phyloP scores from a whole-genome alignment of 345 rosid genomes.

The Melaleuca alternifolia region DNA sequence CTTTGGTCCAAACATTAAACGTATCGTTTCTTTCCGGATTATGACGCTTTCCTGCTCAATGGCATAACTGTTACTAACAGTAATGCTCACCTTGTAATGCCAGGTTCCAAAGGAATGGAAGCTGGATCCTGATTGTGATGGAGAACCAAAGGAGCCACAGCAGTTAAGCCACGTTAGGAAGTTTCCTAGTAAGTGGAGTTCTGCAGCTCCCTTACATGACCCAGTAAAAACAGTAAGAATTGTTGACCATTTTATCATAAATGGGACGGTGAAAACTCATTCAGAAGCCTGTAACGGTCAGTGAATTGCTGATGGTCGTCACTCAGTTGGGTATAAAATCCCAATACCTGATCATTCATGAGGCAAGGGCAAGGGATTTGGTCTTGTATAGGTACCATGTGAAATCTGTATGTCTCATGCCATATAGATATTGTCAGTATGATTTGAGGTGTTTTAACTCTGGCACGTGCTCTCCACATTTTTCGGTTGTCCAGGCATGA shows the following conservation, averaged over 20 bases:
- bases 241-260: conserved; percentile 61
- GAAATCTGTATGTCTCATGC: background rate
- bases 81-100: background rate
- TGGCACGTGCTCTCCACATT: background rate
- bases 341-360: background rate
- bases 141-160: conserved; percentile 40
- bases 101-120: conserved; percentile 97
- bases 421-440: background rate
- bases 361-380: background rate
- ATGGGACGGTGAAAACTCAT: conserved; percentile 23
- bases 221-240: conserved; percentile 62
- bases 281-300: conserved; percentile 17
- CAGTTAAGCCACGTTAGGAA: conserved; percentile 48
- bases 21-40: background rate
- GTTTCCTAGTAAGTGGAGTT: conserved; percentile 86
- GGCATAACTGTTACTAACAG: background rate
- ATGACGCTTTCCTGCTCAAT: background rate
- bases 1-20: background rate
- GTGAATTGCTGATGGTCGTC: conserved; percentile 18
- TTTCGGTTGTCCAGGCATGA: background rate
- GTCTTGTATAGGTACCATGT: background rate
- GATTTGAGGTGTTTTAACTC: background rate
- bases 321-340: background rate
- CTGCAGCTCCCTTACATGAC: conserved; percentile 43
- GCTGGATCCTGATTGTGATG: conserved; percentile 73